Evolutionary conservation across 1,139 yeast genomes (phyloP).

Genomic region (Yarrowia galli): DNA sequence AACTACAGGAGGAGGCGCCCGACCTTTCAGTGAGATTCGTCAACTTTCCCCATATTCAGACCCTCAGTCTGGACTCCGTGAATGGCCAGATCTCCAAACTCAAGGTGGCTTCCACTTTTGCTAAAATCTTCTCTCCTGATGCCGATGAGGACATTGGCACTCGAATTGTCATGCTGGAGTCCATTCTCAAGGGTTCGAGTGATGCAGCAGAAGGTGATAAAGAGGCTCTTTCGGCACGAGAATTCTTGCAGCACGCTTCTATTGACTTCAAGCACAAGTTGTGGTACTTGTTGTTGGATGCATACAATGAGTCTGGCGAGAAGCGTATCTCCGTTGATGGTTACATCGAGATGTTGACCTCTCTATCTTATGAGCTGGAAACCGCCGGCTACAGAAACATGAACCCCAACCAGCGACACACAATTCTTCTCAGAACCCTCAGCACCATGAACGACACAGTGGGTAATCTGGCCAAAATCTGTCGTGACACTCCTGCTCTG

Average conservation of each 20-base stretch:
- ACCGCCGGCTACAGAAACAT: conserved; percentile 45
- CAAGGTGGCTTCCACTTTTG: conserved; percentile 70
- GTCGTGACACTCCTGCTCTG: conserved; percentile 43
- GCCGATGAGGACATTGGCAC: conserved; percentile 22
- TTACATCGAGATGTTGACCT: conserved; percentile 58
- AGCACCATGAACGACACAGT: conserved; percentile 59
- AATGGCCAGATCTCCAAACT: conserved; percentile 70
- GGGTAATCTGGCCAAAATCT: conserved; percentile 47
- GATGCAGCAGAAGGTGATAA: conserved; percentile 41
- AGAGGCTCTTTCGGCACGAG: conserved; percentile 60
- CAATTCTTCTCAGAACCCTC: conserved; percentile 53
- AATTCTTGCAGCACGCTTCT: conserved; percentile 68
- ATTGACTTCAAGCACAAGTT: conserved; percentile 71
- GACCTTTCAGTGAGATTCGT: conserved; percentile 50
- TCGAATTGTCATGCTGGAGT: conserved; percentile 59
- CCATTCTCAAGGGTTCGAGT: conserved; percentile 54
- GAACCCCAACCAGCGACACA: conserved; percentile 44
- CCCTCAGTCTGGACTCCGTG: conserved; percentile 60
- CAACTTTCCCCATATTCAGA: conserved; percentile 60
- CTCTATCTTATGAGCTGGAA: conserved; percentile 55
- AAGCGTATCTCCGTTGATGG: conserved; percentile 59
- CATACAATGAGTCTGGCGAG: conserved; percentile 59
- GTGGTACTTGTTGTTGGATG: conserved; percentile 76
- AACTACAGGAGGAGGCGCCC: conserved; percentile 42
- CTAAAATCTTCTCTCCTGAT: conserved; percentile 56